These are phyloP conservation scores for Nemania abortiva DNA, from an alignment of 2,329 filamentous ascomycete genomes.

Conservation along the genomic window DNA sequence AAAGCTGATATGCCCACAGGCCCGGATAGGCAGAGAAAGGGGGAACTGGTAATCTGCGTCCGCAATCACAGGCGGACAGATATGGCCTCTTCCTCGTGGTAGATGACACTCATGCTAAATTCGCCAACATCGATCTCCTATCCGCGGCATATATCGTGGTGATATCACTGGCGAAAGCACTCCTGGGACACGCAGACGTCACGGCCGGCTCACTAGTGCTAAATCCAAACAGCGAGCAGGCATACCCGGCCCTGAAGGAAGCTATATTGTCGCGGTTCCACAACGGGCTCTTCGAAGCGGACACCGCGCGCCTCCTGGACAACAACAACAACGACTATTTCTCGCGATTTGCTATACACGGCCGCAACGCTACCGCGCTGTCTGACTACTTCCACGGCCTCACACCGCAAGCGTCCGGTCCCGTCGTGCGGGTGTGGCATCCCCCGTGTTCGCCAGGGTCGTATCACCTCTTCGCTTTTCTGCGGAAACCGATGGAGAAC, in stretches of 20 bases:
- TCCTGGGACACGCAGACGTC: slow-evolving; percentile 66
- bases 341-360: slow-evolving; percentile 54
- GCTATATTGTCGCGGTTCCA: slow-evolving; percentile 48
- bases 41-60: neutral
- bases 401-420: slow-evolving; percentile 51
- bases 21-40: too few relatives aligned
- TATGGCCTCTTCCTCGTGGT: slow-evolving; percentile 60
- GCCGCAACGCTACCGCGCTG: slow-evolving; percentile 60
- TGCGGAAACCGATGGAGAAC: slow-evolving; percentile 56
- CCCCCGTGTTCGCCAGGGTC: slow-evolving; percentile 51
- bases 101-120: slow-evolving; percentile 63
- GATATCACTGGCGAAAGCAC: slow-evolving; percentile 66
- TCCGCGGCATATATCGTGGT: slow-evolving; percentile 61
- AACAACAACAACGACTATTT: slow-evolving; percentile 61
- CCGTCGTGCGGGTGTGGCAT: slow-evolving; percentile 59
- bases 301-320: slow-evolving; percentile 60
- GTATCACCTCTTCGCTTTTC: slow-evolving; percentile 43
- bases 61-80: slow-evolving; percentile 51
- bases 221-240: slow-evolving; percentile 40
- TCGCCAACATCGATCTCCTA: slow-evolving; percentile 64
- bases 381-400: slow-evolving; percentile 54
- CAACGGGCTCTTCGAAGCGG: slow-evolving; percentile 62
- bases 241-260: slow-evolving; percentile 38
- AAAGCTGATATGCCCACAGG: slow-evolving; percentile 58
- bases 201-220: slow-evolving; percentile 44